phyloP scores from a whole-genome alignment of 1,284 basidiomycete genomes.

The Apiotrichum gracile region DNA sequence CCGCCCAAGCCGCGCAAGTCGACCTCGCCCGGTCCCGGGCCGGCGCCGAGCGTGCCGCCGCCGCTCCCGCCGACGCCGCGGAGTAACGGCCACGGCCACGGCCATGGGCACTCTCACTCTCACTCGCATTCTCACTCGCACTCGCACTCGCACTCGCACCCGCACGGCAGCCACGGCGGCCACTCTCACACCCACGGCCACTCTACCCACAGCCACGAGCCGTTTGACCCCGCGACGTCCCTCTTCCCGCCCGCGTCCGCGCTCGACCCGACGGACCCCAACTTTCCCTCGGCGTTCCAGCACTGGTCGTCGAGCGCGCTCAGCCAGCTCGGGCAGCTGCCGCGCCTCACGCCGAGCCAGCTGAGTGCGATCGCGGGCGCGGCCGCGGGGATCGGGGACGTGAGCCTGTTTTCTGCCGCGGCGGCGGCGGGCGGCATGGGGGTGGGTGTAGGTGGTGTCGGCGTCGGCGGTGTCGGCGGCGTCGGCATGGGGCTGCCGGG shows the following conservation, averaged over 20 bases:
- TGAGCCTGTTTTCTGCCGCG: slow-evolving; percentile 18
- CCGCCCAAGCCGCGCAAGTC: slow-evolving; percentile 17
- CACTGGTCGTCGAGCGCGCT: slow-evolving; percentile 38
- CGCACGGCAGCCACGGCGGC: slow-evolving; percentile 1
- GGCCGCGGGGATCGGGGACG: slow-evolving; percentile 36
- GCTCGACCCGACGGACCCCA: slow-evolving; percentile 24
- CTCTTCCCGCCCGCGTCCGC: slow-evolving; percentile 13
- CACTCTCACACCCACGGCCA: background rate
- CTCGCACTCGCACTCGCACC: background rate
- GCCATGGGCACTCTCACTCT: background rate
- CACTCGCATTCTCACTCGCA: background rate
- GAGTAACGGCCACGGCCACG: slow-evolving; percentile 1
- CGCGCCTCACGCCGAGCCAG: slow-evolving; percentile 37
- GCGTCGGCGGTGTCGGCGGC: background rate
- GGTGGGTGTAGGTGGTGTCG: background rate
- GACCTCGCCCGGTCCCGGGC: background rate
- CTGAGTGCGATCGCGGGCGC: slow-evolving; percentile 37
- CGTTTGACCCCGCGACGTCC: slow-evolving; percentile 12
- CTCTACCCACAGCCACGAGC: no score
- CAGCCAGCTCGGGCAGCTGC: slow-evolving; percentile 30
- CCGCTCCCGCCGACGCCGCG: slow-evolving; percentile 4
- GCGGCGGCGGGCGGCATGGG: background rate
- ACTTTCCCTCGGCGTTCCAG: slow-evolving; percentile 31
- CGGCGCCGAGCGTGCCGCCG: background rate
- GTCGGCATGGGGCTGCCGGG: background rate